Evolutionary conservation across 1,284 basidiomycete genomes (phyloP), one percentile per base, ranked within the genome.

Genomic region (Chalciporus sp.): DNA sequence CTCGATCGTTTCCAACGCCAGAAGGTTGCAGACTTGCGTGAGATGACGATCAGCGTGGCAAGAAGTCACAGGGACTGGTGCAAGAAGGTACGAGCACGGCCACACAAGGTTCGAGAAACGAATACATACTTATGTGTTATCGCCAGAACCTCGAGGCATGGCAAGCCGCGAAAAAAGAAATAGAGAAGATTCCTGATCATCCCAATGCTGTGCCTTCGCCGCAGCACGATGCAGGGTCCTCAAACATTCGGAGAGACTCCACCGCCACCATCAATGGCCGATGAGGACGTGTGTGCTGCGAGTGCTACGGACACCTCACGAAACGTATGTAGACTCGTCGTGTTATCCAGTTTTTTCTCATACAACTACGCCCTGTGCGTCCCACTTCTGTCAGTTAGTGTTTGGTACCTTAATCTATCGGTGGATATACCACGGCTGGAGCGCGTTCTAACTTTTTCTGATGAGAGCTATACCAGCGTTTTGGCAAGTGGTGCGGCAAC

Each of bases 1-100:
- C 78, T 99, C 59, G 97, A 99, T 74, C 84, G 97, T 40, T 99
- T 99, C 75, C 97, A 99, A 71, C 83, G 97, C 19, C 95, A 98
- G 75, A 99, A 99, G 72, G 96, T 99, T 5, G 92, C 93, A 3
- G 97, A 99, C 75, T 66, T 99, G 58, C 80, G 93, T 39, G 89
- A 95, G 67, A 94, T 99, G 90, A 79, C 91, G 49, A 90, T 98
- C 58, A 85, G 85, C 64, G 90, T 98, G 80, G 93, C 94, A 1
- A 82, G 83, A 61, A 88, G 88, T 57, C 97, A 99, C 71, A 84
- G 91, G 47, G 96, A 99, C 60, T 98, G 94, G 92, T 96, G 94
- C 70, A 85, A 90, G 74, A 92, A 94, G 84, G 94, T 94, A 58
- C 75, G 71, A 84, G 94, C 93, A 58, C 75, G 71, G 53, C 16